A percentile compares a stretch with the other conserved stretches of the same genome.
These are phyloP conservation scores for Leptomonas seymouri DNA, from an alignment of 208 protist species.

Conservation along the genomic window DNA sequence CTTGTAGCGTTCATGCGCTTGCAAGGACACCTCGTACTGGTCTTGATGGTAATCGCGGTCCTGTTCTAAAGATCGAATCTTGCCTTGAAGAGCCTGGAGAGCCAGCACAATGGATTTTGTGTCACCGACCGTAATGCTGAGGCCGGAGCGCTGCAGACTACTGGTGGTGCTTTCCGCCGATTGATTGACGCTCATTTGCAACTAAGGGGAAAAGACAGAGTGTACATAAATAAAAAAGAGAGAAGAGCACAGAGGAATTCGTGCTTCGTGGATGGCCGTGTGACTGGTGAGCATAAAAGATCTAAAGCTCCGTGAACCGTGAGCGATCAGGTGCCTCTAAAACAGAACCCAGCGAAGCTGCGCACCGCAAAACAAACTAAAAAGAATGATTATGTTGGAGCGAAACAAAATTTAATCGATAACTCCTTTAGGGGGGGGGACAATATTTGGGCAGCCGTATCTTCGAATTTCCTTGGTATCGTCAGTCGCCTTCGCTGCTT, in stretches of 20 bases:
- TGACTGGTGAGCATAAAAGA: too few relatives aligned
- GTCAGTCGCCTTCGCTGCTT: too few relatives aligned
- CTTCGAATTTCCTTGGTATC: too few relatives aligned
- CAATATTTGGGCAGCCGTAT: neutral
- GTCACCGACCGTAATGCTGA: constrained; percentile 90
- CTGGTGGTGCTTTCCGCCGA: constrained; percentile 68
- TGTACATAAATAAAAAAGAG: neutral
- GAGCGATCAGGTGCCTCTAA: too few relatives aligned
- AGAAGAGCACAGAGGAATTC: neutral
- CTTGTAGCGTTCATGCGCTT: constrained; percentile 88
- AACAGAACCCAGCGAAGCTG: too few relatives aligned
- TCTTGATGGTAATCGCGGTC: constrained; percentile 90
- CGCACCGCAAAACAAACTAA: too few relatives aligned
- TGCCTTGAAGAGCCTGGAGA: constrained; percentile 85
- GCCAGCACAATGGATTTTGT: constrained; percentile 92
- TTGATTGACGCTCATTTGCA: constrained; percentile 40
- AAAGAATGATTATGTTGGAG: neutral
- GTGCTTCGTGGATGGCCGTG: neutral
- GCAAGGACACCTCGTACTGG: constrained; percentile 80
- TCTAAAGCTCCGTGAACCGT: too few relatives aligned
- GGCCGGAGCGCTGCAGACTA: constrained; percentile 83
- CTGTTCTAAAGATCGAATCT: constrained; percentile 86
- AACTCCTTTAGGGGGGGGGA: neutral
- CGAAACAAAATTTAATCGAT: neutral
- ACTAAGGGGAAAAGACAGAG: neutral